Evolutionary conservation across 257 asterid species (phyloP).

Genomic region (Nicotiana benthamiana): DNA sequence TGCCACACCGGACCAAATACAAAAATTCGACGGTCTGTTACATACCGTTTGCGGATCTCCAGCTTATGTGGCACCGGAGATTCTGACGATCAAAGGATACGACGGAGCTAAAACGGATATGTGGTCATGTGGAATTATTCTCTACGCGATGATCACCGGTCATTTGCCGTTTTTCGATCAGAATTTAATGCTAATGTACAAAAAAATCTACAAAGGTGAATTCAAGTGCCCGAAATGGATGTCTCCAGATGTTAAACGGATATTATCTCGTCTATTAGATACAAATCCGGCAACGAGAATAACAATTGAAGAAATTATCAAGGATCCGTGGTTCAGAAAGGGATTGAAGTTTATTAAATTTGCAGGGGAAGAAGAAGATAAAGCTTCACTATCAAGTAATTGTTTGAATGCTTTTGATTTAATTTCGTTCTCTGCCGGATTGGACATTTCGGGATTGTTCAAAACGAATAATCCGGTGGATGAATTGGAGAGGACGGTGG

Average conservation of each 20-base stretch:
- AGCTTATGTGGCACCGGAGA: conserved; percentile 95
- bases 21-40: conserved; percentile 48
- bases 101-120: conserved; percentile 74
- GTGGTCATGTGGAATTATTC: conserved; percentile 76
- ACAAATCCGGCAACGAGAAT: conserved; percentile 62
- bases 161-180: conserved; percentile 63
- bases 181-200: conserved; percentile 52
- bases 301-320: conserved; percentile 58
- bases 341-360: conserved; percentile 34
- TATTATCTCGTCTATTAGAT: conserved; percentile 57
- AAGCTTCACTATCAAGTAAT: background rate
- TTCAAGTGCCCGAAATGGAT: conserved; percentile 6
- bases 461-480: conserved; percentile 13
- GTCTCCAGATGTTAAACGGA: conserved; percentile 30
- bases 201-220: conserved; percentile 24
- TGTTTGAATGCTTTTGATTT: conserved; percentile 65
- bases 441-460: conserved; percentile 60
- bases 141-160: conserved; percentile 54
- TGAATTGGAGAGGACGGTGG: conserved; percentile 48
- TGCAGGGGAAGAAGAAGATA: conserved; percentile 24
- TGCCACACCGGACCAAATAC: conserved; percentile 52
- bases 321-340: conserved; percentile 68
- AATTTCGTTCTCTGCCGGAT: conserved; percentile 67
- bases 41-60: conserved; percentile 97
- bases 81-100: conserved; percentile 67